Base-by-base conservation (phyloP, 2,329 filamentous ascomycete species). In the Beauveria sp. region DNA sequence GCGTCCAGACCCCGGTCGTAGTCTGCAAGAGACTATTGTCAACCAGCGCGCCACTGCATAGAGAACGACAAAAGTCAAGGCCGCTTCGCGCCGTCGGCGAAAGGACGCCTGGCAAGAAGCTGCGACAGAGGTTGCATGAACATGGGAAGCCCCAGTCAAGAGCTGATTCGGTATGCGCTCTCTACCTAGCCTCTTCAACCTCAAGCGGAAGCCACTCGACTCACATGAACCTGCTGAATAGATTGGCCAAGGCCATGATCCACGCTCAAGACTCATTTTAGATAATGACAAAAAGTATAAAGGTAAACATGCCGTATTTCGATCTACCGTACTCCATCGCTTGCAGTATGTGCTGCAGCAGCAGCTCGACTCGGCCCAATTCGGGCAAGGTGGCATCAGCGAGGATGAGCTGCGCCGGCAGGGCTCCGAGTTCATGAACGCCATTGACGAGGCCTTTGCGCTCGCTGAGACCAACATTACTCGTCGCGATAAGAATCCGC, bases 401-500 rank as follows among this genome's bases (percentile, higher is more conserved):
- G 70, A 73, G 55, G 65, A 74, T 56, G 77, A 81, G 58, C 69
- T 84, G 20, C 73, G 77, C 42, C 72, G 71, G 9, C 78, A 84
- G 64, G 72, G 73, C 5, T 68, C 68, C 8, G 67, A 78, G 9
- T 86, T 85, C 68, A 75, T 75, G 67, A 69, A 72, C 24, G 68
- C 75, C 4, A 67, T 86, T 30, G 70, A 76, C 22, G 71, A 74
- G n/a, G 74, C 65, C 40, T 79, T 83, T 63, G 64, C 71, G 0
- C 64, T 79, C 61, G 81, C 82, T 7, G 67, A 75, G 18, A 63
- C 72, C 10, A 72, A 75, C 28, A 65, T 70, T 14, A 75, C 74
- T 3, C 69, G 70, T 2, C 74, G 75, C 26, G 67, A 70, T 24
- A 73, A 77, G 8, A 86, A 86, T 65, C 81, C 81, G 0, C 70